phyloP scores from a whole-genome alignment of 306 rosid genomes.

The Erythrophleum fordii region DNA sequence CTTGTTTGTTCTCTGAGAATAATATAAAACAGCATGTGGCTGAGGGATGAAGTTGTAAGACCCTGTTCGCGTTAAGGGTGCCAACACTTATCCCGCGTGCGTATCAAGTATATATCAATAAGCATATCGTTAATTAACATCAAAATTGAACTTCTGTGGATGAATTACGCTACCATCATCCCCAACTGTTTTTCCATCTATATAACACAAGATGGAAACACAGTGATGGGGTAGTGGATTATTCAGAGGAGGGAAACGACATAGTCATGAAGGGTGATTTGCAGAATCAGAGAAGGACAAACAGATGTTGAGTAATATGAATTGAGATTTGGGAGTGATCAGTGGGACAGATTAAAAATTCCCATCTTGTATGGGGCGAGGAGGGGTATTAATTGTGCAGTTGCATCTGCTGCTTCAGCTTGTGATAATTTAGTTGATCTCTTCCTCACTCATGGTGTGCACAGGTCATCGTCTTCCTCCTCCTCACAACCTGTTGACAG shows the following conservation, averaged over 20 bases:
- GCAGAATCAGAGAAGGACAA: not conserved
- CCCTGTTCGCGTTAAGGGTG: constrained; percentile 51
- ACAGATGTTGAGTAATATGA: not conserved
- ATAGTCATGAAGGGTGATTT: too few species aligned
- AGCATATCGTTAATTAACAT: too few species aligned
- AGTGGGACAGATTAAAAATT: constrained; percentile 72
- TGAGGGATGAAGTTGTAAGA: constrained; percentile 56
- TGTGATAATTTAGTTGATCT: constrained; percentile 3
- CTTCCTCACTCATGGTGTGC: constrained; percentile 25
- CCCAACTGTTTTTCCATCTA: too few species aligned
- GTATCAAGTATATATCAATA: too few species aligned
- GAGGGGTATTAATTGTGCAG: constrained; percentile 38
- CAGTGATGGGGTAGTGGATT: not conserved
- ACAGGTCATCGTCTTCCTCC: not conserved
- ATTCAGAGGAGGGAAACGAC: too few species aligned
- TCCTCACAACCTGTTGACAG: not conserved
- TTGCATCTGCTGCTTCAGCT: not conserved
- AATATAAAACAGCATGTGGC: constrained; percentile 53
- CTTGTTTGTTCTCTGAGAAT: constrained; percentile 54
- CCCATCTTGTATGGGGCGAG: constrained; percentile 75
- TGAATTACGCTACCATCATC: too few species aligned
- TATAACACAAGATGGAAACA: too few species aligned
- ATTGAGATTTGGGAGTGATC: constrained; percentile 50
- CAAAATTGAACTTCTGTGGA: too few species aligned
- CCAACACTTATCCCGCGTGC: constrained; percentile 43